Conservation (phyloP, 108 stramenopile species). For the Cyclotella atomus region DNA sequence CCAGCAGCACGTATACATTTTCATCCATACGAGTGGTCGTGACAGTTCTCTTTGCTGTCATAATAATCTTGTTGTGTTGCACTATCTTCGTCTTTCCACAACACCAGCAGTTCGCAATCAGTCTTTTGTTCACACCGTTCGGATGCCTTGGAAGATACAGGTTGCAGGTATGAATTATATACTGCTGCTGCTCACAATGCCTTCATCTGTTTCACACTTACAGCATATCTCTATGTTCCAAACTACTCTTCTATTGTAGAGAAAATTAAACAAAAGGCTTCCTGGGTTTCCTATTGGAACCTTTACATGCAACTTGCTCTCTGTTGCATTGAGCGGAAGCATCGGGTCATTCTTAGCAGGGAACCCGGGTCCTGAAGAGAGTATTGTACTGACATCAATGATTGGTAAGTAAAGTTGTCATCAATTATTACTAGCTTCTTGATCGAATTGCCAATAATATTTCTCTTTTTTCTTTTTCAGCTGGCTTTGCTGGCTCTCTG, state of each 20-base stretch:
- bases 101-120: conserved; percentile 65
- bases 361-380: conserved; percentile 71
- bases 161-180: too few relatives aligned
- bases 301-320: conserved; percentile 78
- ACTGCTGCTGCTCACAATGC: too few relatives aligned
- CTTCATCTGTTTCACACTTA: too few relatives aligned
- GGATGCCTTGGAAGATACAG: conserved; percentile 80
- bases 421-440: not conserved
- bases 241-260: too few relatives aligned
- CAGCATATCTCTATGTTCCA: too few relatives aligned
- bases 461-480: conserved; percentile 4
- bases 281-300: conserved; percentile 85
- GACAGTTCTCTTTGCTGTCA: conserved; percentile 70
- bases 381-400: conserved; percentile 68
- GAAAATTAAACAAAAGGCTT: conserved; percentile 63
- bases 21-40: conserved; percentile 74
- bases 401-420: conserved; percentile 34
- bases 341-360: conserved; percentile 75
- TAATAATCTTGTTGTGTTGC: conserved; percentile 51
- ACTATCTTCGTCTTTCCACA: conserved; percentile 70
- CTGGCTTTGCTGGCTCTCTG: conserved; percentile 80
- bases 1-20: conserved; percentile 16
- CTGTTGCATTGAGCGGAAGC: conserved; percentile 75
- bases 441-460: not conserved
- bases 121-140: conserved; percentile 79